Percentiles rank a stretch among this genome's conserved stretches.
Evolutionary conservation across 352 stramenopile species (phyloP).

Genomic region (Elongisporangium undulatum): DNA sequence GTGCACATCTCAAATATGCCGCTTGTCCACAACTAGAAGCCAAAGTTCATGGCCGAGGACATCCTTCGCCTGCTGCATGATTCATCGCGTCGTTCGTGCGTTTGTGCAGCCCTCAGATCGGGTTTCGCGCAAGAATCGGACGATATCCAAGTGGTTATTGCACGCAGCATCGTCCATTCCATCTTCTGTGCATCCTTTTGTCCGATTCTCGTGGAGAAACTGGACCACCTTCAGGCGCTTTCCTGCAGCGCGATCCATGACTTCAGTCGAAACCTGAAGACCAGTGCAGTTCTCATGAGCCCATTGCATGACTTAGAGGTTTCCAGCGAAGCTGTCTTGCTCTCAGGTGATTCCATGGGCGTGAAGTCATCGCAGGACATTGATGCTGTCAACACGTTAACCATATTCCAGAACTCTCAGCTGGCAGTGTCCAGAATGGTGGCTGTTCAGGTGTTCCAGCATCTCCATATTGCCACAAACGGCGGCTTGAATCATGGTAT

Average conservation of each 20-base stretch:
- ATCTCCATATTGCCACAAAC: too few species aligned
- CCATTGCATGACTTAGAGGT: too few species aligned
- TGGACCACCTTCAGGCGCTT: constrained; percentile 16
- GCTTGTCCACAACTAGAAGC: background rate
- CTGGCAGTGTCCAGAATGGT: too few species aligned
- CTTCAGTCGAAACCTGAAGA: background rate
- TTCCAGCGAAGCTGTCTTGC: too few species aligned
- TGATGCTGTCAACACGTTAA: too few species aligned
- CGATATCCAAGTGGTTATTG: constrained; percentile 19
- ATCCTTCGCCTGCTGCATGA: constrained; percentile 17
- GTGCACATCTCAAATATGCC: background rate
- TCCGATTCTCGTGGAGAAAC: constrained; percentile 20
- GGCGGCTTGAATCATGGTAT: too few species aligned
- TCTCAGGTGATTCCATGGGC: too few species aligned
- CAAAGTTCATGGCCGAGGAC: too few species aligned
- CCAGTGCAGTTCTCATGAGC: too few species aligned
- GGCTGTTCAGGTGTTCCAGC: too few species aligned
- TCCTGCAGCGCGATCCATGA: constrained; percentile 20
- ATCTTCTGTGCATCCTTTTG: constrained; percentile 20
- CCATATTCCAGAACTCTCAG: too few species aligned
- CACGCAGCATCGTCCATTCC: constrained; percentile 30
- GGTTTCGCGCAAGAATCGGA: constrained; percentile 25
- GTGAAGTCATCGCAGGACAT: too few species aligned
- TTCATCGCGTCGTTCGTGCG: constrained; percentile 25
- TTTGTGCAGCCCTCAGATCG: constrained; percentile 26